Evolutionary conservation across 148 eudicot species (phyloP).

Genomic region (Amaranthus cruentus): DNA sequence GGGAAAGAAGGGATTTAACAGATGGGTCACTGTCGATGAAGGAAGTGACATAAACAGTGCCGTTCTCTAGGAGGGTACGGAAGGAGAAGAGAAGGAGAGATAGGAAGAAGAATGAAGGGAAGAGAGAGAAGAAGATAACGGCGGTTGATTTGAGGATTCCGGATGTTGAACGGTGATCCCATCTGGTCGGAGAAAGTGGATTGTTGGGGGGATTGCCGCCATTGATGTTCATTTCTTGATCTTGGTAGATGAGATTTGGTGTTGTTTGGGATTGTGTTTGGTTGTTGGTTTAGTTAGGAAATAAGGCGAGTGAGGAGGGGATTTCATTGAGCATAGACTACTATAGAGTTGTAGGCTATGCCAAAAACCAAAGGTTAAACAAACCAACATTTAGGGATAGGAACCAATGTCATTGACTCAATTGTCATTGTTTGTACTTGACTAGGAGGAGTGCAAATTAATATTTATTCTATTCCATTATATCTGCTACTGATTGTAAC

Average conservation of each 20-base stretch:
- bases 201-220: slow-evolving; percentile 8
- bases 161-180: slow-evolving; percentile 33
- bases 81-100: slow-evolving; percentile 66
- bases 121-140: slow-evolving; percentile 36
- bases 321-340: no score
- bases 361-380: no score
- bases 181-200: slow-evolving; percentile 24
- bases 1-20: slow-evolving; percentile 54
- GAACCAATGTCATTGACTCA: no score
- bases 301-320: not conserved
- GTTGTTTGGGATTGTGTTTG: not conserved
- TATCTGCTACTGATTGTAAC: no score
- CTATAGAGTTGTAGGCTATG: no score
- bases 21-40: slow-evolving; percentile 67
- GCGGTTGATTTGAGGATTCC: slow-evolving; percentile 41
- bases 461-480: no score
- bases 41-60: slow-evolving; percentile 50
- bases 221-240: slow-evolving; percentile 9
- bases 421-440: no score
- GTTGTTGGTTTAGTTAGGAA: not conserved
- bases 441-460: no score
- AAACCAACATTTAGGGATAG: no score
- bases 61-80: slow-evolving; percentile 62
- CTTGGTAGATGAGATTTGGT: not conserved
- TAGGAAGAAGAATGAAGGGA: slow-evolving; percentile 52